A percentile compares a stretch with the other conserved stretches of the same genome.
phyloP scores from a whole-genome alignment of 2,329 filamentous ascomycete species.

The Cephalotrichum gorgonifer region DNA sequence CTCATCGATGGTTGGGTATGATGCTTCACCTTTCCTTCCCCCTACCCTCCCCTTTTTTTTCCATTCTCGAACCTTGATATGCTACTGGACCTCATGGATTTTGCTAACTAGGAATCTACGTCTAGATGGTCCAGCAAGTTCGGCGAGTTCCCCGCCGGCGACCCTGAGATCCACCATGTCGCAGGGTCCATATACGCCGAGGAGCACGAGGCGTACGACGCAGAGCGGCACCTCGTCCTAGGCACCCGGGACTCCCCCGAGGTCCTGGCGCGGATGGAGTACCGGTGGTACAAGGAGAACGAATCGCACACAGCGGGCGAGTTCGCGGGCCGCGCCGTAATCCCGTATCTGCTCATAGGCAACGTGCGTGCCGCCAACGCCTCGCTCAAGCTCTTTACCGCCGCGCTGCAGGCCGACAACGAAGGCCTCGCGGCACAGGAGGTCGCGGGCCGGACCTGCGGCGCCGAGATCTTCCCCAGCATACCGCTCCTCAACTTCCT shows the following conservation, averaged over 20 bases:
- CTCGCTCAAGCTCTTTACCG: conserved; percentile 57
- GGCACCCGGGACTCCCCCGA: conserved; percentile 84
- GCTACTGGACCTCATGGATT: no score
- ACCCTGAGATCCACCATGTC: conserved; percentile 90
- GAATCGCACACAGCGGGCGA: conserved; percentile 78
- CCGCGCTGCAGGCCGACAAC: conserved; percentile 28
- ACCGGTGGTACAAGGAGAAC: conserved; percentile 85
- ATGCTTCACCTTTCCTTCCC: conserved; percentile 7
- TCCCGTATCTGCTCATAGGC: conserved; percentile 83
- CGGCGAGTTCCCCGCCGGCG: conserved; percentile 81
- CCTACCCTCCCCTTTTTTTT: not conserved
- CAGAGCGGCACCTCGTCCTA: conserved; percentile 78
- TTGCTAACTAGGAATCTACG: not conserved
- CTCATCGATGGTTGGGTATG: conserved; percentile 67
- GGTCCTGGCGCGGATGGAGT: conserved; percentile 73
- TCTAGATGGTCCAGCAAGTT: conserved; percentile 68
- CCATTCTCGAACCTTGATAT: no score
- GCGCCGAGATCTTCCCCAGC: conserved; percentile 76
- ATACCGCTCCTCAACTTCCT: conserved; percentile 95
- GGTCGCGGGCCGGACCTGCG: conserved; percentile 63
- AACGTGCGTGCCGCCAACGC: conserved; percentile 85
- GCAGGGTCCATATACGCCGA: conserved; percentile 82
- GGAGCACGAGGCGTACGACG: conserved; percentile 86
- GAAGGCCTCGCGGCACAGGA: conserved; percentile 62
- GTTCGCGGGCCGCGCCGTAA: conserved; percentile 76